phyloP scores from a whole-genome alignment of 495 filamentous ascomycete species.

The Parmelia sp. region DNA sequence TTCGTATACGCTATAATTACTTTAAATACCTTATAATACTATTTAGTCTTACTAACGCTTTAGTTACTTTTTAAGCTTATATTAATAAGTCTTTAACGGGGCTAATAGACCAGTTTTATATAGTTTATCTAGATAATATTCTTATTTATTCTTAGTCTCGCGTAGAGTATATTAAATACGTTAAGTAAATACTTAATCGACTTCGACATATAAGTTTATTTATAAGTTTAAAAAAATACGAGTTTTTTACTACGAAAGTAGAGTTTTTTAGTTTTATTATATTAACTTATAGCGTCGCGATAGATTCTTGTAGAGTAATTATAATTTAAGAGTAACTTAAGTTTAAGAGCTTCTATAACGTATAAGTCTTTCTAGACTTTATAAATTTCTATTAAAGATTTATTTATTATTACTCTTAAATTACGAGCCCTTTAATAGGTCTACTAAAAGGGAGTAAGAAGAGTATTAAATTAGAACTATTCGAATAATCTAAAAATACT shows the following conservation, averaged over 20 bases:
- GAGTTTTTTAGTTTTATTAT: slow-evolving; percentile 14
- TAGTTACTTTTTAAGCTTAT: not conserved
- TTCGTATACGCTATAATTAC: slow-evolving; percentile 4
- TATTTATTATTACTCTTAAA: not conserved
- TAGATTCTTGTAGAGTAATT: not conserved
- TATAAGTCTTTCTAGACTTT: not conserved
- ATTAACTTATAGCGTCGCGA: not conserved
- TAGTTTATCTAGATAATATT: not conserved
- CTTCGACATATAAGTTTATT: slow-evolving; percentile 1
- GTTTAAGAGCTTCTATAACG: not conserved
- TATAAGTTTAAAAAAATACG: slow-evolving; percentile 21
- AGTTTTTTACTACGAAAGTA: slow-evolving; percentile 11
- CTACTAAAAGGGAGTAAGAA: not conserved
- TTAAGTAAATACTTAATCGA: slow-evolving; percentile 17
- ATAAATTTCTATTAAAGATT: not conserved
- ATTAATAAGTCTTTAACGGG: not conserved
- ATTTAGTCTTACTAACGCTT: slow-evolving; percentile 7
- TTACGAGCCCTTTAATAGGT: not conserved
- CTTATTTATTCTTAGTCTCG: not conserved
- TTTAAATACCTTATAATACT: slow-evolving; percentile 25
- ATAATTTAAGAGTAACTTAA: not conserved
- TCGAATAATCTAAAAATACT: too few relatives aligned
- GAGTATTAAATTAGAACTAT: not conserved
- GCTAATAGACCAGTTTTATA: slow-evolving; percentile 4
- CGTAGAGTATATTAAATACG: slow-evolving; percentile 13